Evolutionary conservation across 179 eudicot genomes (phyloP), one percentile per base, ranked within the genome.

Genomic region (Drosera spatulata): DNA sequence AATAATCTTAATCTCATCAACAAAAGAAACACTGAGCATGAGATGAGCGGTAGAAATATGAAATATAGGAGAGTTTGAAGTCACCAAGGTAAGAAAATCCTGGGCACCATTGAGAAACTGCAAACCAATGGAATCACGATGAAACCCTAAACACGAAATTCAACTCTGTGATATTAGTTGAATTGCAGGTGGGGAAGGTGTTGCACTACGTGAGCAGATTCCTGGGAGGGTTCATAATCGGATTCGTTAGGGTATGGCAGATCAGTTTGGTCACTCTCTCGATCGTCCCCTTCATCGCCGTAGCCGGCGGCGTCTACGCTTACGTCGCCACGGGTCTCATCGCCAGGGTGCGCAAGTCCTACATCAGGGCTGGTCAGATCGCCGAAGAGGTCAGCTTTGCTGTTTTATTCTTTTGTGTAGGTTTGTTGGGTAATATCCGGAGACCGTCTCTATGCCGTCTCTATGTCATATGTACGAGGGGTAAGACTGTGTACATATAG

Each of bases 221-320:
- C 61, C 11, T 93, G 41, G 80, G 77, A 6, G 99, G 99, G 2
- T 93, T 93, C 69, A 66, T 77, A n/a, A 85, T 93, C 2, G 99
- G 99, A 45, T 93, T 93, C 73, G 66, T 61, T 8, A 75, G 87
- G 59, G 94, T 93, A 11, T 93, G 99, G 99, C 99, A 93, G 55
- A 89, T 93, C 59, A 93, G 91, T 73, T 75, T 93, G 10, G 89
- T 93, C 5, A 93, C 99, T 0, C 90, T 93, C 42, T 86, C 95
- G 3, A 93, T 93, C 59, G 91, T 93, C 2, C 97, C 97, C 41
- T 76, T 83, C 9, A 89, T 93, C 9, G 99, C 95, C 50, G 60
- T 83, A 50, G 96, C 99, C 13, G 96, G 99, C 52, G 99, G 99
- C 0, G 57, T 80, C 62, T 93, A 93, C 44, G 96, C 99, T 64